phyloP scores from a whole-genome alignment of 306 rosid genomes.

The Inga laurina region DNA sequence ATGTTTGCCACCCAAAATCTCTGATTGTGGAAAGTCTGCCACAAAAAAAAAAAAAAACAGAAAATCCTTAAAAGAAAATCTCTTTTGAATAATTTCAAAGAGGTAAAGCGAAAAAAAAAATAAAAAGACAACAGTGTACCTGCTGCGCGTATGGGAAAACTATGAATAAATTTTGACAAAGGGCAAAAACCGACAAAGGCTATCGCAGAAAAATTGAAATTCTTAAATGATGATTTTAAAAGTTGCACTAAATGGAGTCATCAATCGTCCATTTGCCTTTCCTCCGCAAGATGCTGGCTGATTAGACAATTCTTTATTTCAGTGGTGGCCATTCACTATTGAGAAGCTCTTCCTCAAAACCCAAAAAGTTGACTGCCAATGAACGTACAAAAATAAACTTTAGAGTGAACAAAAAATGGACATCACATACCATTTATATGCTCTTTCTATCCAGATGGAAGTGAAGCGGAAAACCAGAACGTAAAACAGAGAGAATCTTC shows the following conservation, averaged over 20 bases:
- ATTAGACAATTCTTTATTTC: background rate
- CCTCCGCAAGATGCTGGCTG: slow-evolving; percentile 27
- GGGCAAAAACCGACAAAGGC: background rate
- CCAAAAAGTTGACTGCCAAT: slow-evolving; percentile 30
- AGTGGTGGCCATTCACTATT: background rate
- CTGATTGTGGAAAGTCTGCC: no score
- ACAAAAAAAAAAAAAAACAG: no score
- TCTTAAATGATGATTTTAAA: slow-evolving; percentile 10
- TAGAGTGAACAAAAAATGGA: background rate
- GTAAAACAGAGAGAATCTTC: slow-evolving; percentile 24
- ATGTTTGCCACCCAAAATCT: no score
- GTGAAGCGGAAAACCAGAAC: slow-evolving; percentile 26
- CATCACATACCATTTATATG: background rate
- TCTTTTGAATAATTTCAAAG: background rate
- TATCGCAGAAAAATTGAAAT: background rate
- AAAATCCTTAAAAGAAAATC: background rate
- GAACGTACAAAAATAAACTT: slow-evolving; percentile 28
- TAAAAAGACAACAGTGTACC: background rate
- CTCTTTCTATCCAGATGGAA: background rate
- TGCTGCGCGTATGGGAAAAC: background rate
- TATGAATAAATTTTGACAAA: background rate
- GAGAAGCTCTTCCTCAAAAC: slow-evolving; percentile 9
- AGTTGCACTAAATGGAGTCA: slow-evolving; percentile 20
- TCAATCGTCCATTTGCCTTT: slow-evolving; percentile 47
- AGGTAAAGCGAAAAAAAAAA: no score